Percentiles rank a stretch among this genome's conserved stretches.
phyloP scores from a whole-genome alignment of 1,284 basidiomycete genomes.

The Psilocybe mexicana region DNA sequence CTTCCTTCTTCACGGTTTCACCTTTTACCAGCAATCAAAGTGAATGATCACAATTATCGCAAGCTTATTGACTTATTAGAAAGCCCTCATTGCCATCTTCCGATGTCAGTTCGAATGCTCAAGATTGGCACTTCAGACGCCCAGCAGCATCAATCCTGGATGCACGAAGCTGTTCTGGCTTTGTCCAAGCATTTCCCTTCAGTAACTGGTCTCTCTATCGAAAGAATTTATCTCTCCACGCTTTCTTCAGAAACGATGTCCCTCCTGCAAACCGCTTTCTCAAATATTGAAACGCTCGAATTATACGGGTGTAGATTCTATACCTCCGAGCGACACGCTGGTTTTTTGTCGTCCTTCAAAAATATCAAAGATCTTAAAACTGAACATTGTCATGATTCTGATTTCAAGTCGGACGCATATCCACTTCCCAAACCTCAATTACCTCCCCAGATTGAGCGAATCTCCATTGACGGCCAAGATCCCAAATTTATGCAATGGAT shows the following conservation, averaged over 20 bases:
- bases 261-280: background rate
- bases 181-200: constrained; percentile 1
- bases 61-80: background rate
- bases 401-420: too few species aligned
- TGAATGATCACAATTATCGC: background rate
- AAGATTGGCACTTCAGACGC: background rate
- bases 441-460: background rate
- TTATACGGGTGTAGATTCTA: background rate
- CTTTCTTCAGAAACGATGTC: background rate
- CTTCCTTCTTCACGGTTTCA: constrained; percentile 11
- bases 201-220: background rate
- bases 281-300: background rate
- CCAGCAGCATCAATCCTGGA: background rate
- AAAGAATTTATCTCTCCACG: background rate
- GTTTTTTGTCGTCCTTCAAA: constrained; percentile 1
- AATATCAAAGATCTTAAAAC: background rate
- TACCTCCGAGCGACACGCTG: background rate
- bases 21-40: constrained; percentile 1
- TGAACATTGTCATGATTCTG: background rate
- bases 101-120: background rate
- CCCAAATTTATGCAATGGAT: background rate
- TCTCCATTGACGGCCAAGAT: background rate
- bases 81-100: background rate
- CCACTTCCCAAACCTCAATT: background rate
- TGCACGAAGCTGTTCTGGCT: background rate